phyloP scores from a whole-genome alignment of 179 eudicot species.

The Corrigiola litoralis region DNA sequence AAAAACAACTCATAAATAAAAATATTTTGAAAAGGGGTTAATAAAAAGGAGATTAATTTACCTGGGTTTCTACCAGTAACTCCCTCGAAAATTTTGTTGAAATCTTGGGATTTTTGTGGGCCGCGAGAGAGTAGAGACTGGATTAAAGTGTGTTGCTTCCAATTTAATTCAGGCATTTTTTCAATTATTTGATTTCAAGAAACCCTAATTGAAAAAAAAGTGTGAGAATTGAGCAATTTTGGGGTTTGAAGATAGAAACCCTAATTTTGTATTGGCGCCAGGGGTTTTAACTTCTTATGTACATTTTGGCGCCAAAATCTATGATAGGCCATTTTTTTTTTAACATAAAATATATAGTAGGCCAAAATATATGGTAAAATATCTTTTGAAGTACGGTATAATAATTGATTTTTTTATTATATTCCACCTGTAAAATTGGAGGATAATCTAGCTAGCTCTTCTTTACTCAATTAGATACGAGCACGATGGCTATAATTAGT shows the following conservation, averaged over 20 bases:
- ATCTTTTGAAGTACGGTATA: no score
- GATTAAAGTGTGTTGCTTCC: constrained; percentile 83
- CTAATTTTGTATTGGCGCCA: not conserved
- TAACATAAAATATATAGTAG: no score
- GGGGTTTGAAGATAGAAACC: constrained; percentile 8
- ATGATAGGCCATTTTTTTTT: no score
- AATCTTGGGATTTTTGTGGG: constrained; percentile 57
- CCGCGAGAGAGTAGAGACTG: constrained; percentile 86
- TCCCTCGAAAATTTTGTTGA: constrained; percentile 56
- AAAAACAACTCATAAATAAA: not conserved
- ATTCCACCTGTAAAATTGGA: no score
- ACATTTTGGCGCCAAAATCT: constrained; percentile 21
- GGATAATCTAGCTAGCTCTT: no score
- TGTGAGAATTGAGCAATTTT: not conserved
- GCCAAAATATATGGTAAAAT: no score
- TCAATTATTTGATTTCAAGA: not conserved
- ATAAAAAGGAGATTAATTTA: no score
- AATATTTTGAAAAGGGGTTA: not conserved
- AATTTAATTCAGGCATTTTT: constrained; percentile 47
- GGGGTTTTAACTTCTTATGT: not conserved
- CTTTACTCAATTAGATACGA: no score
- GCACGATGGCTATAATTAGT: not conserved
- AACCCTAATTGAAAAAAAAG: constrained; percentile 8
- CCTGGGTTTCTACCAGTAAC: constrained; percentile 60
- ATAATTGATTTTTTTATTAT: no score